Evolutionary conservation across 2,329 filamentous ascomycete species (phyloP), one percentile per base, ranked within the genome.

Genomic region (Aschersonia sp.): DNA sequence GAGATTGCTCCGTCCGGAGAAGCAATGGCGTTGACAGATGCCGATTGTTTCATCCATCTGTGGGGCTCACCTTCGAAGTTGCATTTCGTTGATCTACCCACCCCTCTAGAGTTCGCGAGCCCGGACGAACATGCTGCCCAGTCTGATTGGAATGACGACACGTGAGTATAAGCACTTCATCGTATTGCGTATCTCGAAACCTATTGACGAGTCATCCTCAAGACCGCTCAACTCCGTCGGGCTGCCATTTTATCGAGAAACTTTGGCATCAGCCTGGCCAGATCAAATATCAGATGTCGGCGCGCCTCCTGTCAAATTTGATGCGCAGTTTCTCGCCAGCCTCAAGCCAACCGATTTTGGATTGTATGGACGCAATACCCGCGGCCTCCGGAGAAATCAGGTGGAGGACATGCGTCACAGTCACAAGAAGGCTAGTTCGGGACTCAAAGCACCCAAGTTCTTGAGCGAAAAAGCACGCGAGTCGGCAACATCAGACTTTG

Each of bases 171-270:
- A 8, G 29, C 12, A 5, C 6, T 29, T n/a, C 10, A 37, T n/a
- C 10, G 22, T 31, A 35, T n/a, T 14, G 6, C 10, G 9, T 6
- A 30, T 12, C 30, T 8, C n/a, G 41, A 29, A n/a, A 30, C 1
- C 14, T 3, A 11, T 52, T 59, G 49, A 57, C 45, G 11, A 14
- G 9, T 39, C 22, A 11, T 40, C 14, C 5, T 6, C 30, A 5
- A 86, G 82, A 5, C 88, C 92, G 0, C 62, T 98, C 41, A 97
- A 83, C 63, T 77, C 81, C 35, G 72, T 97, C 46, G 94, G 92
- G 9, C 83, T 98, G 76, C 90, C 92, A 1, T 94, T 89, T 62
- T 98, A 98, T 62, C 79, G 89, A 51, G 90, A 97, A 51, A 73
- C 77, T 11, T 73, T 98, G 9, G 73, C 94, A 39, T 98, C 92